Conservation (phyloP, 2,329 filamentous ascomycete genomes). For the Fusarium ambrosium region DNA sequence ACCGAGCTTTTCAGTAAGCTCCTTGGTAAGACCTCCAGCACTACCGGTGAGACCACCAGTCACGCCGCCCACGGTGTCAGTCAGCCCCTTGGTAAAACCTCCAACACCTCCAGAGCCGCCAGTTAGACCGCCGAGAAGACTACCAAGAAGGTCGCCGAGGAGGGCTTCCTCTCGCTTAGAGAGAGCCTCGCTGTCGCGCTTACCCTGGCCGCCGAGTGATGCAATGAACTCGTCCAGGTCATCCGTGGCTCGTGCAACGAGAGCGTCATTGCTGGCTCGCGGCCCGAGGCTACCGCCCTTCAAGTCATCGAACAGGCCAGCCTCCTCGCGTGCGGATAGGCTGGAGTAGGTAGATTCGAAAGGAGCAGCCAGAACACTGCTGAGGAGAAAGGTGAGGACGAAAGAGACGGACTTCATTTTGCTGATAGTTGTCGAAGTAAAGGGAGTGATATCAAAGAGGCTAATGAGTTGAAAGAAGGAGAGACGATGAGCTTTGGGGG, state of each 20-base stretch:
- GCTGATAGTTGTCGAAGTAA: not conserved
- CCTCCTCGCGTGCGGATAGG: slow-evolving; percentile 21
- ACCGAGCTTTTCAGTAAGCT: not conserved
- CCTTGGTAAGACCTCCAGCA: not conserved
- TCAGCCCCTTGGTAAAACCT: not conserved
- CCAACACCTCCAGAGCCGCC: not conserved
- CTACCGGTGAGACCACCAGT: not conserved
- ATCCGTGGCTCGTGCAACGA: not conserved
- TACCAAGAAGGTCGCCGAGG: not conserved
- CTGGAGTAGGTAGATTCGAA: slow-evolving; percentile 17
- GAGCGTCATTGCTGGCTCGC: not conserved
- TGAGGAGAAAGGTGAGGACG: slow-evolving; percentile 17
- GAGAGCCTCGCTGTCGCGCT: not conserved
- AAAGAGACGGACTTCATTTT: slow-evolving; percentile 34
- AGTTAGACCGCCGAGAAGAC: not conserved
- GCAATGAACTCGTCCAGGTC: not conserved
- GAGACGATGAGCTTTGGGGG: not conserved
- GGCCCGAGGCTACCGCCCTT: slow-evolving; percentile 2
- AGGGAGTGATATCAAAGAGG: not conserved
- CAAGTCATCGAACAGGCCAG: slow-evolving; percentile 7
- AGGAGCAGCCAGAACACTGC: slow-evolving; percentile 19
- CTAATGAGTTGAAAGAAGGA: not conserved
- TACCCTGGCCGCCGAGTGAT: not conserved
- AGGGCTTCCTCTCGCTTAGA: slow-evolving; percentile 5
- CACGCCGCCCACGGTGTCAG: not conserved